Percentiles rank a stretch among this genome's conserved stretches.
Conservation (phyloP, 768 basidiomycete genomes). For the Chalciporus pseudorubinellus region DNA sequence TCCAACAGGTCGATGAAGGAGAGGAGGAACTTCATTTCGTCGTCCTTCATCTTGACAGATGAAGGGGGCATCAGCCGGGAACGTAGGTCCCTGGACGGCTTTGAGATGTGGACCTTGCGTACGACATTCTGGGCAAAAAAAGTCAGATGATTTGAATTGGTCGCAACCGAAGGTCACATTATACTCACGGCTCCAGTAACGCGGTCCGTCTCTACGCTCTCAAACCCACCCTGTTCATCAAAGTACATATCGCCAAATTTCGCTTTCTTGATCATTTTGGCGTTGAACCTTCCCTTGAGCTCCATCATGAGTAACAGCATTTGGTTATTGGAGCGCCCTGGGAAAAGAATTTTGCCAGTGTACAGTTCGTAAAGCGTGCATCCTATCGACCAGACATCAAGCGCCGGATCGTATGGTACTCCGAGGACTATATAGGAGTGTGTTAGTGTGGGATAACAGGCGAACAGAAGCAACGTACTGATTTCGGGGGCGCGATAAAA, state of each 20-base stretch:
- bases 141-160: slow-evolving; percentile 19
- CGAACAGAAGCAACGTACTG: slow-evolving; percentile 53
- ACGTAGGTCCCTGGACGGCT: slow-evolving; percentile 78
- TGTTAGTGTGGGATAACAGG: slow-evolving; percentile 13
- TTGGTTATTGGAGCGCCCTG: slow-evolving; percentile 95
- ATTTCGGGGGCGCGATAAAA: slow-evolving; percentile 99
- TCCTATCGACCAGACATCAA: slow-evolving; percentile 97
- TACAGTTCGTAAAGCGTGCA: slow-evolving; percentile 97
- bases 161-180: slow-evolving; percentile 4
- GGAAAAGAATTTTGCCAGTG: slow-evolving; percentile 96
- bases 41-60: slow-evolving; percentile 79
- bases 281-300: slow-evolving; percentile 89
- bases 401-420: slow-evolving; percentile 87
- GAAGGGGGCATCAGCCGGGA: slow-evolving; percentile 79
- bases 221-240: slow-evolving; percentile 87
- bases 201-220: slow-evolving; percentile 79
- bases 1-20: slow-evolving; percentile 90
- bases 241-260: slow-evolving; percentile 92
- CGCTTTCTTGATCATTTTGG: slow-evolving; percentile 91
- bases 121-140: slow-evolving; percentile 64
- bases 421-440: slow-evolving; percentile 69
- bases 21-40: slow-evolving; percentile 75
- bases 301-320: slow-evolving; percentile 99
- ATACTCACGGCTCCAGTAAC: slow-evolving; percentile 77
- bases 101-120: slow-evolving; percentile 78